A percentile compares a stretch with the other conserved stretches of the same genome.
phyloP scores from a whole-genome alignment of 2,329 filamentous ascomycete genomes.

The Trichoderma afroharzianum region DNA sequence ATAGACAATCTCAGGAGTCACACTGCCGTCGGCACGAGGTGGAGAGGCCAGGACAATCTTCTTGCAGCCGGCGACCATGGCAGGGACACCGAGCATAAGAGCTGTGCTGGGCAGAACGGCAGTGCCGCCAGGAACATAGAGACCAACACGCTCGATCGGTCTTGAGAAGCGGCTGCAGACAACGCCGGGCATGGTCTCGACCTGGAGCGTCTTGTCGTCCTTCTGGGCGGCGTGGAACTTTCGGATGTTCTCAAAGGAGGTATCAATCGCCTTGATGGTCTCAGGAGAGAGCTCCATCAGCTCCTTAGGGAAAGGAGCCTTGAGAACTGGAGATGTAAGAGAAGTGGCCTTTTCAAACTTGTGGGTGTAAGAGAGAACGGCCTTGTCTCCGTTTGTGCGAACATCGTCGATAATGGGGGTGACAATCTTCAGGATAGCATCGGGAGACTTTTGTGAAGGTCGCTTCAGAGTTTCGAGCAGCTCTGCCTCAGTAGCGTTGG shows the following conservation, averaged over 20 bases:
- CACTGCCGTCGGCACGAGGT: constrained; percentile 79
- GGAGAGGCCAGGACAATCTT: constrained; percentile 93
- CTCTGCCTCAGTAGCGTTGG: constrained; percentile 58
- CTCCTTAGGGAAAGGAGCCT: constrained; percentile 78
- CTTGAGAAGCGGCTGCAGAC: constrained; percentile 89
- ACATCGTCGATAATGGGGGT: constrained; percentile 89
- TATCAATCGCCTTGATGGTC: constrained; percentile 87
- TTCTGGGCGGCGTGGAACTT: constrained; percentile 92
- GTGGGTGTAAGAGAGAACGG: constrained; percentile 88
- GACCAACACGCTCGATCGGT: constrained; percentile 90
- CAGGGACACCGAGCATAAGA: constrained; percentile 95
- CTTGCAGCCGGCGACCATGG: constrained; percentile 94
- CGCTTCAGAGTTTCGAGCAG: constrained; percentile 76
- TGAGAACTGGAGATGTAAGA: constrained; percentile 81
- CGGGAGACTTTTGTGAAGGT: constrained; percentile 91
- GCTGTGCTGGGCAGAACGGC: constrained; percentile 96
- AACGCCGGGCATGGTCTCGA: constrained; percentile 98
- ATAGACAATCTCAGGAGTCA: constrained; percentile 97
- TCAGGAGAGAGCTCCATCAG: constrained; percentile 83
- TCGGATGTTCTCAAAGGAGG: constrained; percentile 89
- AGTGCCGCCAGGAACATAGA: constrained; percentile 94
- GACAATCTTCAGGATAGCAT: constrained; percentile 87
- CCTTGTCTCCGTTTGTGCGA: constrained; percentile 77
- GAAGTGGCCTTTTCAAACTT: constrained; percentile 97
- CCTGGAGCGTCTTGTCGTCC: constrained; percentile 73